These are phyloP conservation scores for Colletotrichum truncatum DNA, from an alignment of 2,329 filamentous ascomycete species.

Conservation along the genomic window DNA sequence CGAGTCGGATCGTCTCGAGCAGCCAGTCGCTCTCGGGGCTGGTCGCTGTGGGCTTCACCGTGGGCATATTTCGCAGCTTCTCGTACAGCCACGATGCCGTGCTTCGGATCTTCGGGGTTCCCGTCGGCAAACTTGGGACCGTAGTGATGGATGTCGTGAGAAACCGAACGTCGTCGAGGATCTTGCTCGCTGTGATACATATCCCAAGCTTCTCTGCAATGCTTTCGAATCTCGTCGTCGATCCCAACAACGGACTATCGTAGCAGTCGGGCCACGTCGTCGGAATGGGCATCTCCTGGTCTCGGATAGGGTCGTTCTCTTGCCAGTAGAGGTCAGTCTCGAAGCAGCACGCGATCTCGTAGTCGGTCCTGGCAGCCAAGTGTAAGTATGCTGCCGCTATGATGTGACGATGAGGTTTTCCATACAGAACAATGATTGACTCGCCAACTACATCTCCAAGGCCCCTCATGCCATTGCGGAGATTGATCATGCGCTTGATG, in stretches of 20 bases:
- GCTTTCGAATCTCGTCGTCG: slow-evolving; percentile 31
- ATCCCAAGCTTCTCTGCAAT: slow-evolving; percentile 28
- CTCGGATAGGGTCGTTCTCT: slow-evolving; percentile 22
- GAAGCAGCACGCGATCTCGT: slow-evolving; percentile 40
- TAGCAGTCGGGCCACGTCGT: slow-evolving; percentile 32
- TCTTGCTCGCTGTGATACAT: slow-evolving; percentile 30
- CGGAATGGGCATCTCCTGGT: slow-evolving; percentile 22
- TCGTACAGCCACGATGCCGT: slow-evolving; percentile 36
- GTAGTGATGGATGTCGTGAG: slow-evolving; percentile 35
- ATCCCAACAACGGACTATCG: slow-evolving; percentile 37
- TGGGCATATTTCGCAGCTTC: slow-evolving; percentile 21
- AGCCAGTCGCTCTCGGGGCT: slow-evolving; percentile 29
- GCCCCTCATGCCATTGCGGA: slow-evolving; percentile 36
- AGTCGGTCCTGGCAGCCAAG: slow-evolving; percentile 37
- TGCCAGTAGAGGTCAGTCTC: slow-evolving; percentile 40
- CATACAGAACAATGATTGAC: slow-evolving; percentile 28
- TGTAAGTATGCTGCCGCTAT: not conserved
- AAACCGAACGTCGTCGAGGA: slow-evolving; percentile 40
- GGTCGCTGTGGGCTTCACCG: not conserved
- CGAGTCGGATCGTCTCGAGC: slow-evolving; percentile 35
- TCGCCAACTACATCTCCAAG: slow-evolving; percentile 38
- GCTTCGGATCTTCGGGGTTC: slow-evolving; percentile 30
- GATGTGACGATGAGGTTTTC: not conserved
- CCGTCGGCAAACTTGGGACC: not conserved
- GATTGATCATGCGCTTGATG: slow-evolving; percentile 39